Base-by-base conservation (phyloP, 75 land plant species). In the Pinus tabuliformis region DNA sequence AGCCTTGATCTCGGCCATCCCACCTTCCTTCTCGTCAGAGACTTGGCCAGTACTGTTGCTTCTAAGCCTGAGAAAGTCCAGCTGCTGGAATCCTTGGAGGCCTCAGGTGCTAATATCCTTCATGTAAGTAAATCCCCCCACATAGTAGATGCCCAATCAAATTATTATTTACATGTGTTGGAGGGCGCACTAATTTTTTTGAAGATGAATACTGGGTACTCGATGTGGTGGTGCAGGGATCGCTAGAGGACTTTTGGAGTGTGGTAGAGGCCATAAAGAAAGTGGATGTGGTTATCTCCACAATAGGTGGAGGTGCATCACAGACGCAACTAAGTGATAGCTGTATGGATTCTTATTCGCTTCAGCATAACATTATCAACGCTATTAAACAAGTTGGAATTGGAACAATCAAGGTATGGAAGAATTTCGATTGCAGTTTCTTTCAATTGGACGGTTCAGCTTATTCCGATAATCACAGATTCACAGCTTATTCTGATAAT, bases 1-100 rank as follows among this genome's bases (percentile, higher is more conserved):
- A 81, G 89, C 61, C 83, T 84, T 2, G 78, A 71, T 37, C 26
- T 68, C 13, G 88, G 84, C 57, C 90, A 92, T 60, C 90, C 88
- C 6, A 92, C 94, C 30, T 87, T 78, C n/a, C 75, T 82, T 14
- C 81, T 92, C 20, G 78, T 90, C 26, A 21, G 73, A 21, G 30
- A 21, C 30, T 72, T 77, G 26, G 26, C 26, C 30, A 57, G 54
- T 5, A 17, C 56, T 26, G 14, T 26, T 26, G 26, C 56, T 26
- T 22, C 52, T n/a, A 73, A 76, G 33, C 9, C 70, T 28, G 21
- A 6, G 17, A 71, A 72, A 49, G 78, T 6, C 16, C 28, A 77
- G 59, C 56, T 77, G 13, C 26, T 77, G 15, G 28, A 22, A 14
- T 49, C 59, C 6, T 77, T 77, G 22, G 72, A 74, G 56, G 73